These are phyloP conservation scores for Sporisorium reilianum DNA, from an alignment of 1,284 basidiomycete species.

Conservation along the genomic window DNA sequence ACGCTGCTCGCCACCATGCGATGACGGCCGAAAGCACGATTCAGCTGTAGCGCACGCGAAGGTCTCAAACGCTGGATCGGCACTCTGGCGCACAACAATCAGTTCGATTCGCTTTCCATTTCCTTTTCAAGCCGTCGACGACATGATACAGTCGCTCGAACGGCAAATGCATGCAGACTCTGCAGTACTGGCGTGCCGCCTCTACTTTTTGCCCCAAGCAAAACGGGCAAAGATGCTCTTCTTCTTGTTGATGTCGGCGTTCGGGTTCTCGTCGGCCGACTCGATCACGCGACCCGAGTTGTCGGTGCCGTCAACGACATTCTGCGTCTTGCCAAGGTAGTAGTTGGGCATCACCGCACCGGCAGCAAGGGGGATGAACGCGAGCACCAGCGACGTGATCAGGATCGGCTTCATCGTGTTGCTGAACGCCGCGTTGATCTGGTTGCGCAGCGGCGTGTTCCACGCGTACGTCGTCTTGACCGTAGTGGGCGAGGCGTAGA, in stretches of 20 bases:
- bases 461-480: slow-evolving; percentile 11
- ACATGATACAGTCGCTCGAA: no score
- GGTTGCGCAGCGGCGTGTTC: slow-evolving; percentile 8
- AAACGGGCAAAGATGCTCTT: slow-evolving; percentile 21
- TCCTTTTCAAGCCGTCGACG: no score
- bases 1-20: no score
- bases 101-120: no score
- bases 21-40: no score
- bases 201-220: not conserved
- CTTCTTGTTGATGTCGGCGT: slow-evolving; percentile 19
- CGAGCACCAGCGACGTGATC: slow-evolving; percentile 17
- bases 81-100: no score
- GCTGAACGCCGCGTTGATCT: slow-evolving; percentile 16
- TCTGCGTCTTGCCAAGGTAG: slow-evolving; percentile 71
- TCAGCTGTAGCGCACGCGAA: no score
- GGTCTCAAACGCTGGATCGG: no score
- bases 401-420: slow-evolving; percentile 31
- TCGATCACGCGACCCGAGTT: slow-evolving; percentile 24
- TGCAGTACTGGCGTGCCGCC: no score
- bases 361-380: slow-evolving; percentile 69
- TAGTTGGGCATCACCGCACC: slow-evolving; percentile 69
- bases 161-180: no score
- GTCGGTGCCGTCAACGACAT: slow-evolving; percentile 71
- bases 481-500: not conserved
- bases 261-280: slow-evolving; percentile 13